Evolutionary conservation across 2,329 filamentous ascomycete genomes (phyloP).

Genomic region (Leptodontidium sp.): DNA sequence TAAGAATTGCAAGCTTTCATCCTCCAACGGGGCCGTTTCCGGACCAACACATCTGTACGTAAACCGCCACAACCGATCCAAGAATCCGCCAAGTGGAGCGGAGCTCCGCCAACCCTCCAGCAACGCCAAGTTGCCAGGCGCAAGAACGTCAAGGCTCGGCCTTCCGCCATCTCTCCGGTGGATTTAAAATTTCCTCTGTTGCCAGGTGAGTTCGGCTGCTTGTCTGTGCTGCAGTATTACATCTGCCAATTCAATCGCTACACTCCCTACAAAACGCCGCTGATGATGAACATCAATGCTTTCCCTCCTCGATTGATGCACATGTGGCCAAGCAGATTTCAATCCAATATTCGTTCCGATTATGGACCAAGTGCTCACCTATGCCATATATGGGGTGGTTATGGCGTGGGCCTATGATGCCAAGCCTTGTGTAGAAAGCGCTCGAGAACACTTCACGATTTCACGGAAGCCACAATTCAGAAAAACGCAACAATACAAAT

Average conservation of each 20-base stretch:
- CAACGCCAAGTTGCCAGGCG: conserved; percentile 6
- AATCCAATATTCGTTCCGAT: background rate
- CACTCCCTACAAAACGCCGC: background rate
- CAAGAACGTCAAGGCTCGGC: background rate
- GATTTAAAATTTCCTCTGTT: background rate
- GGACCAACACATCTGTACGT: background rate
- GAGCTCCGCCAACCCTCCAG: conserved; percentile 9
- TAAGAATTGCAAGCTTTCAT: background rate
- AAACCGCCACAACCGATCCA: conserved; percentile 12
- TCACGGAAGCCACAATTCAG: background rate
- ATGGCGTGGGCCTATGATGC: background rate
- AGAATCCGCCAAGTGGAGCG: conserved; percentile 13
- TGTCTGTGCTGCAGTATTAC: conserved; percentile 19
- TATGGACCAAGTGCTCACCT: background rate
- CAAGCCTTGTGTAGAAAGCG: background rate
- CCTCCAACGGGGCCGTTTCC: background rate
- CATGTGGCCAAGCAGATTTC: background rate
- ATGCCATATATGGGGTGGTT: background rate
- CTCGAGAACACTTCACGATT: conserved; percentile 1
- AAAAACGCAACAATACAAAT: background rate
- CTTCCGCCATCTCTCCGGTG: background rate
- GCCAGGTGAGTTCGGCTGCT: conserved; percentile 10
- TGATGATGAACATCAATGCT: background rate
- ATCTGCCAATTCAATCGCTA: conserved; percentile 13
- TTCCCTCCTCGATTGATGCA: background rate